These are phyloP conservation scores for Penicillium macrosclerotiorum DNA, from an alignment of 495 filamentous ascomycete species.

Conservation along the genomic window DNA sequence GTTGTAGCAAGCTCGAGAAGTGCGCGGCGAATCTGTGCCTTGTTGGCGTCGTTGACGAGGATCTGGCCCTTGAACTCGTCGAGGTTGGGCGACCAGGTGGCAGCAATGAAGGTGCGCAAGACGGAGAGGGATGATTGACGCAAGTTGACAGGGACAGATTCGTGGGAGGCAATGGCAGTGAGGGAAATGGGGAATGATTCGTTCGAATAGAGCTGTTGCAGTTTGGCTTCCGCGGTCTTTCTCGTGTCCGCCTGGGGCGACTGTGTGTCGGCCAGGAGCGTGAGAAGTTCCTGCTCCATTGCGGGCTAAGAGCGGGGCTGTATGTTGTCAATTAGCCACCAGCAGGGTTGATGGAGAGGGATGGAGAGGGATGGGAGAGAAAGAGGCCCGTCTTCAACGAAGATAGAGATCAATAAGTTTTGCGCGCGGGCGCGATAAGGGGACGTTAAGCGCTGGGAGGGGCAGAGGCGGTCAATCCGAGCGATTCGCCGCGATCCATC, in stretches of 20 bases:
- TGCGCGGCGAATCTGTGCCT: conserved; percentile 64
- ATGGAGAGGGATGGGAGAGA: too few relatives aligned
- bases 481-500: not conserved
- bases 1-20: conserved; percentile 77
- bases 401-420: conserved; percentile 9
- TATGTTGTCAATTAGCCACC: conserved; percentile 12
- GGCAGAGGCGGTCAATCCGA: conserved; percentile 18
- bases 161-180: conserved; percentile 72
- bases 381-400: conserved; percentile 8
- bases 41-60: conserved; percentile 61
- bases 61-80: conserved; percentile 68
- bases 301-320: conserved; percentile 13
- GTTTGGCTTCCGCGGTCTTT: conserved; percentile 75
- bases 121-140: conserved; percentile 78
- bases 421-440: conserved; percentile 27
- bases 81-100: conserved; percentile 68
- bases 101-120: conserved; percentile 78
- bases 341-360: not conserved
- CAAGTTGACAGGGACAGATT: conserved; percentile 64
- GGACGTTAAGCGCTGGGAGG: conserved; percentile 18
- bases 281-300: conserved; percentile 85
- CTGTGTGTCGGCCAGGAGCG: conserved; percentile 78
- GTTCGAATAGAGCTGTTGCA: conserved; percentile 63
- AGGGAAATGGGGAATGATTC: conserved; percentile 74
- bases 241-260: conserved; percentile 63